Percentiles rank a stretch among this genome's conserved stretches.
Evolutionary conservation across 345 rosid genomes (phyloP).

Genomic region (Noccaea caerulescens): DNA sequence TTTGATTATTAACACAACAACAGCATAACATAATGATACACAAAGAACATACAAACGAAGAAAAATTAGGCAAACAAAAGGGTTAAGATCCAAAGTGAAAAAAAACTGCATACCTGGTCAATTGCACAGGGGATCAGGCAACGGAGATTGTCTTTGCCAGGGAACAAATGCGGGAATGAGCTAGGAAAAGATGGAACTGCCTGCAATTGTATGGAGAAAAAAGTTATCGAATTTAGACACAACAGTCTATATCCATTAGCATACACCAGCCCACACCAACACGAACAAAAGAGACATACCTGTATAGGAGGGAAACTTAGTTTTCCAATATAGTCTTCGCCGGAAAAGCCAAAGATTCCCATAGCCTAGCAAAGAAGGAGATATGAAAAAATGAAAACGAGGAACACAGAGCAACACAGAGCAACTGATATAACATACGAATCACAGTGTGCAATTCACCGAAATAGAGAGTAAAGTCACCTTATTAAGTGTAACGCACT

Average conservation of each 20-base stretch:
- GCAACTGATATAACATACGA: slow-evolving; percentile 3
- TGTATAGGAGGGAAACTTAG: slow-evolving; percentile 92
- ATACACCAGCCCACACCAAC: not conserved
- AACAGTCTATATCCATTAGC: slow-evolving; percentile 12
- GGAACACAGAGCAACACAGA: not conserved
- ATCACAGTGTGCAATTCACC: slow-evolving; percentile 8
- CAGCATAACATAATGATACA: slow-evolving; percentile 8
- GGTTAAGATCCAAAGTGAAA: not conserved
- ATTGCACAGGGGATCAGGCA: slow-evolving; percentile 97
- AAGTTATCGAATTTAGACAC: not conserved
- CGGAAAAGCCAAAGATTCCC: slow-evolving; percentile 89
- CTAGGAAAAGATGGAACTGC: slow-evolving; percentile 96
- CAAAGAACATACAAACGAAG: not conserved
- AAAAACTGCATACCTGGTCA: slow-evolving; percentile 69
- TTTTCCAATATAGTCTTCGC: slow-evolving; percentile 97
- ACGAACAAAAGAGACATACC: slow-evolving; percentile 49
- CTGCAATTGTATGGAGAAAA: slow-evolving; percentile 47
- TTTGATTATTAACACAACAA: not conserved
- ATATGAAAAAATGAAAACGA: slow-evolving; percentile 22
- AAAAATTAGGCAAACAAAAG: not conserved
- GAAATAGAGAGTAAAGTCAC: slow-evolving; percentile 39
- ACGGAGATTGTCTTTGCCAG: slow-evolving; percentile 70
- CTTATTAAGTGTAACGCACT: slow-evolving; percentile 89
- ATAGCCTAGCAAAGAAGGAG: slow-evolving; percentile 54
- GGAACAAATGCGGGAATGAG: slow-evolving; percentile 86